phyloP scores from a whole-genome alignment of 78 protist genomes.

The Paulinella micropora region DNA sequence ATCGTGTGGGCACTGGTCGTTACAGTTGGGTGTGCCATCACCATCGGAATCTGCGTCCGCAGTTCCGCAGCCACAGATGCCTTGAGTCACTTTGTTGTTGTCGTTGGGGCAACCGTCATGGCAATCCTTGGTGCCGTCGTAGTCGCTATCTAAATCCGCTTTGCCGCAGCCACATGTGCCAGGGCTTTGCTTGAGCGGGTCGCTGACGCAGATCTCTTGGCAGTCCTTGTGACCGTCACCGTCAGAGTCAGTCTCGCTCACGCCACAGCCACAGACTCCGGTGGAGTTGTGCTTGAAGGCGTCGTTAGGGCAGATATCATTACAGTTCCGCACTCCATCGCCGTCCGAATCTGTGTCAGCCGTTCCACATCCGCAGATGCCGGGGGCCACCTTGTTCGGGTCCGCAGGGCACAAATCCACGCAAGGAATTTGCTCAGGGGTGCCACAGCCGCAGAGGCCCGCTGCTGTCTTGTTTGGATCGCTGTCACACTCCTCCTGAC shows the following conservation, averaged over 20 bases:
- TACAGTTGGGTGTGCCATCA: too few relatives aligned
- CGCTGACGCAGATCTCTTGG: not conserved
- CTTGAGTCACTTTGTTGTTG: too few relatives aligned
- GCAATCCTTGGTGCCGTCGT: too few relatives aligned
- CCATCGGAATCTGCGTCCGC: too few relatives aligned
- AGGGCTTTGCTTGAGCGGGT: not conserved
- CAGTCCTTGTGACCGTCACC: not conserved
- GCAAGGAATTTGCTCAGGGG: not conserved
- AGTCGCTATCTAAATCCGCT: too few relatives aligned
- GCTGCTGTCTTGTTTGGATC: not conserved
- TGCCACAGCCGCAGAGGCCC: not conserved
- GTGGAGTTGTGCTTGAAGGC: not conserved
- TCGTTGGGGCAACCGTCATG: too few relatives aligned
- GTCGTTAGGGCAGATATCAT: conserved; percentile 2
- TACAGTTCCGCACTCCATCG: too few relatives aligned
- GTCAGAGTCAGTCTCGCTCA: not conserved
- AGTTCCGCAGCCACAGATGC: too few relatives aligned
- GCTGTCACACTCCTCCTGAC: not conserved
- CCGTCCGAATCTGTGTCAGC: too few relatives aligned
- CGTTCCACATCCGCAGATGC: not conserved
- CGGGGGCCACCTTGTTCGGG: not conserved
- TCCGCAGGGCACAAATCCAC: not conserved
- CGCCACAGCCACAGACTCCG: not conserved
- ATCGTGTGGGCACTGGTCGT: too few relatives aligned
- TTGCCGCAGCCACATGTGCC: not conserved